Percentiles rank a stretch among this genome's conserved stretches.
Evolutionary conservation across 106 monocot genomes (phyloP).

Genomic region (Posidonia australis): DNA sequence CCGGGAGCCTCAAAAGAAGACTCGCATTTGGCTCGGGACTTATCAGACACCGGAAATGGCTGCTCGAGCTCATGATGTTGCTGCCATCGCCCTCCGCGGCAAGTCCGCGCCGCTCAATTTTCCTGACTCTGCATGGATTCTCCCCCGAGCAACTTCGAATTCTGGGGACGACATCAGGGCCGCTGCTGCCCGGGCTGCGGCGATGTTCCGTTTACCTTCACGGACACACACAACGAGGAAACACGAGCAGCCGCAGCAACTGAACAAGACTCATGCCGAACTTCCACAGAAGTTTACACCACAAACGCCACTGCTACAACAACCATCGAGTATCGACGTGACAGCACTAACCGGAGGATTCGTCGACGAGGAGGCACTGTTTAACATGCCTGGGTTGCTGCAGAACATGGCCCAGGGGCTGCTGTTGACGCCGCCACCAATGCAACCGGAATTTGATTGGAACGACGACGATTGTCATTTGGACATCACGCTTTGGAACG

Average conservation of each 20-base stretch:
- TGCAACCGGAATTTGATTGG: background rate
- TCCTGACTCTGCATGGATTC: conserved; percentile 27
- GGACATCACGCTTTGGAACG: background rate
- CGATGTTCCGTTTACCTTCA: conserved; percentile 2
- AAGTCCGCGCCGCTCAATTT: conserved; percentile 38
- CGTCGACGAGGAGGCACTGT: conserved; percentile 33
- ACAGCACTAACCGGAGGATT: conserved; percentile 1
- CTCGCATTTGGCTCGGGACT: conserved; percentile 8
- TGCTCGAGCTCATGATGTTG: conserved; percentile 47
- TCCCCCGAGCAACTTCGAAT: conserved; percentile 20
- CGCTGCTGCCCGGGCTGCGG: conserved; percentile 26
- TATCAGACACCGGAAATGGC: conserved; percentile 7
- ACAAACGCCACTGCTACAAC: background rate
- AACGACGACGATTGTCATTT: background rate
- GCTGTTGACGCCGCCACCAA: conserved; percentile 24
- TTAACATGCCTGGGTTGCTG: conserved; percentile 26
- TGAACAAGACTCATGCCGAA: background rate
- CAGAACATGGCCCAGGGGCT: conserved; percentile 26
- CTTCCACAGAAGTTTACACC: background rate
- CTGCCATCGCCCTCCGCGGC: conserved; percentile 43
- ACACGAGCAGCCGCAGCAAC: background rate
- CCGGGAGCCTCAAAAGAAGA: conserved; percentile 6
- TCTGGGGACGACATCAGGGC: conserved; percentile 18
- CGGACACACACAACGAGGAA: background rate
- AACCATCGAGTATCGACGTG: background rate